phyloP scores from a whole-genome alignment of 768 basidiomycete species.

The Amanita pseudoporphyria region DNA sequence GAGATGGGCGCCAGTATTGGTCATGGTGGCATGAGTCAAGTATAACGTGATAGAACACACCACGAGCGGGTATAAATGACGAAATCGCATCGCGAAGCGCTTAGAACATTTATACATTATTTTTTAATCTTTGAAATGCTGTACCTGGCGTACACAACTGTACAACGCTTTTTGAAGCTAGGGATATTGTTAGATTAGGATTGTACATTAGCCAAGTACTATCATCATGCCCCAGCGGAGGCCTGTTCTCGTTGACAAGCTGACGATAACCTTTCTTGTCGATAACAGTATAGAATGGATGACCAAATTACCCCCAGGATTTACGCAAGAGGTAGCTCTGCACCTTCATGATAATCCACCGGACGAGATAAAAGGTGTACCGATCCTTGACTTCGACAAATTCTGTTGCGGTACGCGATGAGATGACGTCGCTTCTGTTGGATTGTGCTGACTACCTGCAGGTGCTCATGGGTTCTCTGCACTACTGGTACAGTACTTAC shows the following conservation, averaged over 20 bases:
- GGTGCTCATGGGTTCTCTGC: slow-evolving; percentile 84
- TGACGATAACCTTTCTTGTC: slow-evolving; percentile 56
- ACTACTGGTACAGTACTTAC: slow-evolving; percentile 45
- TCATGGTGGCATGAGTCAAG: slow-evolving; percentile 48
- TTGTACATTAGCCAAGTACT: neutral
- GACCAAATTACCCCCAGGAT: slow-evolving; percentile 70
- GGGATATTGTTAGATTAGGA: neutral
- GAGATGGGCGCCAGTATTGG: slow-evolving; percentile 50
- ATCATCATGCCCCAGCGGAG: slow-evolving; percentile 1
- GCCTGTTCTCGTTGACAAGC: slow-evolving; percentile 22
- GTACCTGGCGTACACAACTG: slow-evolving; percentile 1
- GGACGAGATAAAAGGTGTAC: slow-evolving; percentile 38
- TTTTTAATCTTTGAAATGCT: neutral
- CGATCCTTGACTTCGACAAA: slow-evolving; percentile 61
- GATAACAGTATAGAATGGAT: slow-evolving; percentile 85
- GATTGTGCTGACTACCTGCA: slow-evolving; percentile 12
- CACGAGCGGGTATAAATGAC: neutral
- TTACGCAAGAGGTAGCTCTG: slow-evolving; percentile 58
- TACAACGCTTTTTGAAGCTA: neutral
- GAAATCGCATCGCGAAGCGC: neutral
- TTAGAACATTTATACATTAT: too few species aligned
- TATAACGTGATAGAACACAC: slow-evolving; percentile 4
- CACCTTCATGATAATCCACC: slow-evolving; percentile 44
- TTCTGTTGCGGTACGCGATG: slow-evolving; percentile 42
- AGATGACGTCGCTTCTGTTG: neutral